Percentiles rank a stretch among this genome's conserved stretches.
Conservation (phyloP, 2,329 filamentous ascomycete species). For the Gaeumannomyces sp. region DNA sequence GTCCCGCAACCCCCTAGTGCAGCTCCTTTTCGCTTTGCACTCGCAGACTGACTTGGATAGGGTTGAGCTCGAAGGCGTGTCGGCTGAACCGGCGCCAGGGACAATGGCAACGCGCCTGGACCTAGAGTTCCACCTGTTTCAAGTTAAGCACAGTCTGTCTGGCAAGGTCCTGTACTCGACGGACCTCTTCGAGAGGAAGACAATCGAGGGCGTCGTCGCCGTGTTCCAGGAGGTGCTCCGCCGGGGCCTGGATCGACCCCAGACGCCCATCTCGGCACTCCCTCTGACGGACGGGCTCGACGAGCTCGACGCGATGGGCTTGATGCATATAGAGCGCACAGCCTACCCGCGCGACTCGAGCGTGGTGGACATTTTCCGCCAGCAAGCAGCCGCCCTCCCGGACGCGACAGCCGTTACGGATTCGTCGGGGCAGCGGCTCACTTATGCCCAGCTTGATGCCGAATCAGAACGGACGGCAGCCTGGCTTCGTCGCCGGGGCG, state of each 20-base stretch:
- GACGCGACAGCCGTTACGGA: not conserved
- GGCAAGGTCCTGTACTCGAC: not conserved
- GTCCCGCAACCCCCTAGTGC: slow-evolving; percentile 2
- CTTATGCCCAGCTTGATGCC: not conserved
- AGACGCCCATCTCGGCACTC: not conserved
- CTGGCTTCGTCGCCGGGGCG: not conserved
- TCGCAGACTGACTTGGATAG: not conserved
- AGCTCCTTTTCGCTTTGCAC: slow-evolving; percentile 1
- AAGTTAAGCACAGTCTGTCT: not conserved
- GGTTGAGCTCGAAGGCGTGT: not conserved
- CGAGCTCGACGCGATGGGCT: not conserved
- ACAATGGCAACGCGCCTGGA: not conserved
- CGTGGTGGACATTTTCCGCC: slow-evolving; percentile 3
- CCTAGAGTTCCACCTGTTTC: slow-evolving; percentile 1
- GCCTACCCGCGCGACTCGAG: not conserved
- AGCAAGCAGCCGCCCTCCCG: not conserved
- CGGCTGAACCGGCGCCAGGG: not conserved
- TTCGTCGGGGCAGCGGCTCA: not conserved
- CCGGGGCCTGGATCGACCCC: not conserved
- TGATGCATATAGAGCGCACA: not conserved
- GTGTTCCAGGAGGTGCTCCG: slow-evolving; percentile 3
- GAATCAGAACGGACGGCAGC: not conserved
- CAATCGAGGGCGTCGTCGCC: not conserved
- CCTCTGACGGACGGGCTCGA: not conserved
- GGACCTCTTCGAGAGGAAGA: not conserved